Conservation (phyloP, 192 early-diverging fungal genomes). For the Podila minutissima region DNA sequence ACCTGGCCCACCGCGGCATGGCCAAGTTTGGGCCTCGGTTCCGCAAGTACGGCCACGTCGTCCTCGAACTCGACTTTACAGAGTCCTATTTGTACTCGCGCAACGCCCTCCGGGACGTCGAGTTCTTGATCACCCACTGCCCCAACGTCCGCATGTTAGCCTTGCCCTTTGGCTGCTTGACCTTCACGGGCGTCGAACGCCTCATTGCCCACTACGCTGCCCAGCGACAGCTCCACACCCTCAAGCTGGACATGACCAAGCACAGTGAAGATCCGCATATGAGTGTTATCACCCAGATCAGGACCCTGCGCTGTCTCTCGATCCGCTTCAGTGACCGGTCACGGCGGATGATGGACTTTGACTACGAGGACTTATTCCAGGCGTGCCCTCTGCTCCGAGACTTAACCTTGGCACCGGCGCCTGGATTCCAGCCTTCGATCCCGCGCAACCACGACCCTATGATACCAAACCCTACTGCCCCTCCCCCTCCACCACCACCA, state of each 20-base stretch:
- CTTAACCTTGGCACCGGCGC: slow-evolving; percentile 2
- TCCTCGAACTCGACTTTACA: slow-evolving; percentile 14
- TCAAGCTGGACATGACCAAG: slow-evolving; percentile 8
- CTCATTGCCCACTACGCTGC: slow-evolving; percentile 3
- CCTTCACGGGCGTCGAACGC: slow-evolving; percentile 7
- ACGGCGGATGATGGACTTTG: neutral
- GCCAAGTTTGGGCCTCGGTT: neutral
- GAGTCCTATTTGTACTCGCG: neutral
- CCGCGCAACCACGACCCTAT: neutral
- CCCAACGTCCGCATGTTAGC: slow-evolving; percentile 6
- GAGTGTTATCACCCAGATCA: slow-evolving; percentile 7
- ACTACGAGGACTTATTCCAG: slow-evolving; percentile 7
- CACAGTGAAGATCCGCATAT: slow-evolving; percentile 4
- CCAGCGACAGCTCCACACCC: slow-evolving; percentile 7
- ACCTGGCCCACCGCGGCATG: slow-evolving; percentile 7
- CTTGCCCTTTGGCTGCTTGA: slow-evolving; percentile 13
- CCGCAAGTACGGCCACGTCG: slow-evolving; percentile 7
- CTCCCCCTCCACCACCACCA: neutral
- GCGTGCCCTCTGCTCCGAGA: slow-evolving; percentile 3
- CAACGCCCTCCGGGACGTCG: slow-evolving; percentile 4
- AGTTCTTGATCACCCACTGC: slow-evolving; percentile 1
- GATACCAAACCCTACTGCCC: neutral
- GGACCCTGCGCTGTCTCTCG: neutral
- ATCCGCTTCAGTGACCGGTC: neutral
- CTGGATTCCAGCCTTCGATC: neutral